Conservation (phyloP, 2,329 filamentous ascomycete species). For the Penicillium fuscoglaucum region DNA sequence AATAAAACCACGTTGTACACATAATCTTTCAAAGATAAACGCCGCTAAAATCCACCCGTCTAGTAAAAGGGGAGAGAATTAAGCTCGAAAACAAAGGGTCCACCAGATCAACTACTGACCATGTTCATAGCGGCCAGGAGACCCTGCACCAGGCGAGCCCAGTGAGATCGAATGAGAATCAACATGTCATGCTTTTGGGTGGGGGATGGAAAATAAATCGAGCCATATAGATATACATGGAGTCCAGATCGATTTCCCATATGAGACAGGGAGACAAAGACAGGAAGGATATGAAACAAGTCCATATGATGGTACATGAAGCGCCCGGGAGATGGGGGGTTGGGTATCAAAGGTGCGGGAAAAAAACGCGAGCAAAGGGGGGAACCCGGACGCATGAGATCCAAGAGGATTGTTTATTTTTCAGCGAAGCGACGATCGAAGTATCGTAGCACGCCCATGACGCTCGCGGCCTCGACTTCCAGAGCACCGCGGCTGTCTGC, state of each 20-base stretch:
- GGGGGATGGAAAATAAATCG: conserved; percentile 1
- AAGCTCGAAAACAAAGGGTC: conserved; percentile 2
- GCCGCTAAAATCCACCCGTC: conserved; percentile 15
- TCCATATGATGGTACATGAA: conserved; percentile 24
- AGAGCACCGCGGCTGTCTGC: conserved; percentile 55
- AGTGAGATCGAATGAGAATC: conserved; percentile 4
- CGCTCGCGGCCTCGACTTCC: conserved; percentile 78
- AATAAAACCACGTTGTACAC: conserved; percentile 20
- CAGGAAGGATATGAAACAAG: conserved; percentile 9
- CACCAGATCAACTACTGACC: conserved; percentile 17
- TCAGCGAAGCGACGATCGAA: conserved; percentile 71
- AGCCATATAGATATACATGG: neutral
- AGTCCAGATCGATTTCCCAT: neutral
- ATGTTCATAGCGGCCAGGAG: conserved; percentile 27
- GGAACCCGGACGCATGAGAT: conserved; percentile 6
- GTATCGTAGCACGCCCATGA: conserved; percentile 80
- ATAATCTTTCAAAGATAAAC: conserved; percentile 13
- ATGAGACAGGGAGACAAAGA: neutral
- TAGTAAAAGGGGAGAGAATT: conserved; percentile 9
- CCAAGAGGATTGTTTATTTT: conserved; percentile 29
- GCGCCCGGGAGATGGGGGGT: conserved; percentile 16
- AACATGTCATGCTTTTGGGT: conserved; percentile 10
- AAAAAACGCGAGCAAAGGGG: conserved; percentile 15
- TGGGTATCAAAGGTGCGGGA: conserved; percentile 26
- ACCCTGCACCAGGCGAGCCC: neutral